phyloP scores from a whole-genome alignment of 164 flowering plant genomes.

The Saururus chinensis region DNA sequence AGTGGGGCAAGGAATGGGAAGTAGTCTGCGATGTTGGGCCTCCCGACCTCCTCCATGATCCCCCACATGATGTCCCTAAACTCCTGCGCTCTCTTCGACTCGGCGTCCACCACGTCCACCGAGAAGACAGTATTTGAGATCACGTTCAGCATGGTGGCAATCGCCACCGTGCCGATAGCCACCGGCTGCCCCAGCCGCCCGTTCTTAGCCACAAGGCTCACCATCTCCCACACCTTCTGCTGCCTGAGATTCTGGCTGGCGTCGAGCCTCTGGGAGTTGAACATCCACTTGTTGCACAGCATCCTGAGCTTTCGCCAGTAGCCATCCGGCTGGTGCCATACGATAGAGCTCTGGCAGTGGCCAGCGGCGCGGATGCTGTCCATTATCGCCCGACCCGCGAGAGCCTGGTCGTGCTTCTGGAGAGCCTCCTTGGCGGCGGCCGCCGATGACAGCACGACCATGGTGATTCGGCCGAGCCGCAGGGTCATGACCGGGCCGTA shows the following conservation, averaged over 20 bases:
- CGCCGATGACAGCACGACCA: conserved; percentile 12
- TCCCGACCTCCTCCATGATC: conserved; percentile 9
- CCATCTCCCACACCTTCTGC: too few relatives aligned
- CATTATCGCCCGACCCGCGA: conserved; percentile 4
- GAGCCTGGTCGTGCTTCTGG: conserved; percentile 15
- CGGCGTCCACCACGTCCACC: conserved; percentile 6
- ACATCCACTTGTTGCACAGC: too few relatives aligned
- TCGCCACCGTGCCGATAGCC: too few relatives aligned
- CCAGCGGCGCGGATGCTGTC: neutral
- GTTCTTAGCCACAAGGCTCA: too few relatives aligned
- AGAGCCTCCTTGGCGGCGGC: conserved; percentile 18
- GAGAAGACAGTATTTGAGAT: conserved; percentile 19
- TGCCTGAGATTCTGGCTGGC: too few relatives aligned
- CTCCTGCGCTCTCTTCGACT: conserved; percentile 7
- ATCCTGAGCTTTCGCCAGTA: conserved; percentile 7
- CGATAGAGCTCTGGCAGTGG: neutral
- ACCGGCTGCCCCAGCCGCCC: too few relatives aligned
- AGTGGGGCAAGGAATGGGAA: conserved; percentile 3
- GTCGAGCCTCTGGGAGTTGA: too few relatives aligned
- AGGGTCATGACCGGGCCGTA: conserved; percentile 22
- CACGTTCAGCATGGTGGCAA: neutral
- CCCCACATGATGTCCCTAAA: conserved; percentile 8
- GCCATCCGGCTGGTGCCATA: neutral
- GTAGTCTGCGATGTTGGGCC: conserved; percentile 10
- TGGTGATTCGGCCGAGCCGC: conserved; percentile 8